Percentiles rank a stretch among this genome's conserved stretches.
Evolutionary conservation across 176 grass and related monocot species (phyloP).

Genomic region (Tillandsia fasciculata): DNA sequence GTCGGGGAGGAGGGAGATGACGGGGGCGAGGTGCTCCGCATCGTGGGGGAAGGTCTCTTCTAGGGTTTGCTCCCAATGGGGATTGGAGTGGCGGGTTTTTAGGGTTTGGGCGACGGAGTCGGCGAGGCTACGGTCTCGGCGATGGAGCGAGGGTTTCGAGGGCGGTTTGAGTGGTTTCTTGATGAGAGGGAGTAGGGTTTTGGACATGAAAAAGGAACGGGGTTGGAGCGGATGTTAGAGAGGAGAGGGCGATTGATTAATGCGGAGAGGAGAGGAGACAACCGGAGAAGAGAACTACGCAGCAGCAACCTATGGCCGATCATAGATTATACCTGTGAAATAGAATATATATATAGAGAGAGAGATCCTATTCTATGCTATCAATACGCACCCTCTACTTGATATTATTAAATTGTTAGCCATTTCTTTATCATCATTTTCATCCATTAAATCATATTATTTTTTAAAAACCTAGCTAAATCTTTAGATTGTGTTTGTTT

Average conservation of each 20-base stretch:
- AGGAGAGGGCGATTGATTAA: too few relatives aligned
- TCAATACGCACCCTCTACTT: too few relatives aligned
- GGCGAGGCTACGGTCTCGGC: conserved; percentile 7
- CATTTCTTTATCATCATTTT: too few relatives aligned
- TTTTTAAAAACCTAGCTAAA: too few relatives aligned
- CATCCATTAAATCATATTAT: too few relatives aligned
- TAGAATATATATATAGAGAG: too few relatives aligned
- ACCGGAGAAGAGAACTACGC: not conserved
- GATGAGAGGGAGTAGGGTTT: conserved; percentile 14
- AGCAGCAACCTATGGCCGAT: too few relatives aligned
- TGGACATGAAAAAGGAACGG: conserved; percentile 21
- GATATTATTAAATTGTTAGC: too few relatives aligned
- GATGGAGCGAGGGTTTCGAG: conserved; percentile 2
- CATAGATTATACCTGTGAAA: too few relatives aligned
- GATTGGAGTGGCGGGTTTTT: conserved; percentile 8
- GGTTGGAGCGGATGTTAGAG: not conserved
- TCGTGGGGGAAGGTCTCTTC: conserved; percentile 1
- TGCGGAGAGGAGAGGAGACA: not conserved
- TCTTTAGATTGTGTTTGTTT: too few relatives aligned
- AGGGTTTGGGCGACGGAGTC: conserved; percentile 18
- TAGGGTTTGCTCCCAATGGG: conserved; percentile 24
- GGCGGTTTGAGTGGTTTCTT: conserved; percentile 10
- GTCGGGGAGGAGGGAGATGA: conserved; percentile 17
- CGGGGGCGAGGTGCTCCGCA: conserved; percentile 1
- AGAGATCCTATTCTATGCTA: too few relatives aligned